phyloP scores from a whole-genome alignment of 495 filamentous ascomycete species.

The Trichoderma gamsii region DNA sequence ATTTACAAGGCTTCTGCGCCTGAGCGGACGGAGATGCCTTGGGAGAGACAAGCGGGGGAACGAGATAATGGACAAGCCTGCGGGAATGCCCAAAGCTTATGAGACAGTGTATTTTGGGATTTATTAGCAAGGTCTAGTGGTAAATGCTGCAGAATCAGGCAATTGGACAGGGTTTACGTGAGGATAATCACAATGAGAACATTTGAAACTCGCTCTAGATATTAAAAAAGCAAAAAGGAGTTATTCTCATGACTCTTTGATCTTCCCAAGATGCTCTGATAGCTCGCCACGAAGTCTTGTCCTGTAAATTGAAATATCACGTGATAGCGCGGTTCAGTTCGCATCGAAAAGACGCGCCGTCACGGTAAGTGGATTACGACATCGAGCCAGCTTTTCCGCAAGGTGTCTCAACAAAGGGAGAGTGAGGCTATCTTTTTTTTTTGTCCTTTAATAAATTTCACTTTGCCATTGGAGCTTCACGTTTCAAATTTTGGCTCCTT shows the following conservation, averaged over 20 bases:
- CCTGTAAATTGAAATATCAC: neutral
- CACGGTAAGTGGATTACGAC: slow-evolving; percentile 1
- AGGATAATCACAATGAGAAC: no score
- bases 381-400: neutral
- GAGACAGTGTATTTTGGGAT: neutral
- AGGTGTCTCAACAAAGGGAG: neutral
- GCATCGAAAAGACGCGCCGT: neutral
- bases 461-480: neutral
- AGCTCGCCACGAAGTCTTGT: no score
- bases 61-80: neutral
- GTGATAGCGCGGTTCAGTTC: slow-evolving; percentile 8
- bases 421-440: neutral
- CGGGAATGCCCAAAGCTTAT: neutral
- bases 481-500: neutral
- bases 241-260: neutral
- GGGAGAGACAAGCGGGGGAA: neutral
- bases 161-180: no score
- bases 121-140: no score
- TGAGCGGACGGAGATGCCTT: neutral
- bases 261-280: neutral
- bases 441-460: neutral
- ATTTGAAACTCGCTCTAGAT: neutral
- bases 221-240: neutral
- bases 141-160: no score
- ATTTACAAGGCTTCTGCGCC: neutral